Evolutionary conservation across 148 eudicot species (phyloP), one percentile per base, ranked within the genome.

Genomic region (Rhododendron henanense): DNA sequence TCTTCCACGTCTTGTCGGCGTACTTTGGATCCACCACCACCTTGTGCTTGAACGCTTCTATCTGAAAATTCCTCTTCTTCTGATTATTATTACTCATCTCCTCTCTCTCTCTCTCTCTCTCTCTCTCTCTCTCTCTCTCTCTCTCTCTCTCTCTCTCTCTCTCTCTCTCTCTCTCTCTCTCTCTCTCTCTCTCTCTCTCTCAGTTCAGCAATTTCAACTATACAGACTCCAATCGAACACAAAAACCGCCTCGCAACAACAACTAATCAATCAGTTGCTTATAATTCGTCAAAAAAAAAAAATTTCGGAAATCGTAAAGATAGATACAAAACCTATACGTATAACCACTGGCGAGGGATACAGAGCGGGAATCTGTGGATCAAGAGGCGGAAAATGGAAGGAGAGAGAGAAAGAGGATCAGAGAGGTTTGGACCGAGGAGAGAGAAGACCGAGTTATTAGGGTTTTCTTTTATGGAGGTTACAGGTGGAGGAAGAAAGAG

Each of bases 1-100:
- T 83, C 86, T 86, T 93, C 96, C 96, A 94, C 10, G 94, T 94
- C 89, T 90, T 93, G 14, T 94, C 96, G 15, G 95, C 94, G 59
- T 94, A 93, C 87, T 91, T 92, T 4, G 94, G 94, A 89, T 94
- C 96, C 81, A 93, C 90, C 55, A 93, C 96, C 21, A 93, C 96
- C 87, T 86, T 90, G 84, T 94, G 94, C 85, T 90, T 94, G 87
- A 93, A 94, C 86, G 93, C 94, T 85, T 91, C 96, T 51, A 94
- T 93, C 86, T 94, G 94, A 83, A 93, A 93, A 77, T 88, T 88
- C 88, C 91, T 94, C 88, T 89, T 94, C 91, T 90, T 93, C 89
- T 92, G 94, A 71, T 71, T 71, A 18, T 31, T 71, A 90, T 85
- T 86, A 83, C 90, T 93, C 92, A 92, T 93, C 85, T n/a, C 82